Evolutionary conservation across 1,284 basidiomycete species (phyloP), one percentile per base, ranked within the genome.

Genomic region (Pseudozyma thailandica): DNA sequence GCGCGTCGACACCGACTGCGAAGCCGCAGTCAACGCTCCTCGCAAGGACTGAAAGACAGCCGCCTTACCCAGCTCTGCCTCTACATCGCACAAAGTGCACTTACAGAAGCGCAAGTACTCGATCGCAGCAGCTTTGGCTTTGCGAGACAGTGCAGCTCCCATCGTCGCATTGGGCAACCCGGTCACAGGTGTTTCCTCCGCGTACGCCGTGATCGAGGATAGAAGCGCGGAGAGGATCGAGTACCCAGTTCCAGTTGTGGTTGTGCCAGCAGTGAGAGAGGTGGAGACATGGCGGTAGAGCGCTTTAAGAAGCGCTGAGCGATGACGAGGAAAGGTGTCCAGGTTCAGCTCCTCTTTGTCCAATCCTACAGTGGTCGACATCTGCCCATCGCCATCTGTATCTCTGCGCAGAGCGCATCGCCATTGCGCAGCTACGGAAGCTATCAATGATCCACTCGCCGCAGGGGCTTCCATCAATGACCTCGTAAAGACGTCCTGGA

Each of bases 401-500:
- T n/a, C n/a, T n/a, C n/a, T n/a, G n/a, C n/a, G n/a, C 25, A 53
- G 7, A 28, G 45, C 38, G 18, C 2, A 18, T 9, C 27, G 38
- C 63, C 66, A 59, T 16, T 33, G 21, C 13, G 21, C 13, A 13
- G 49, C 25, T 2, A 59, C 15, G 15, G 44, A 16, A 6, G 41
- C 38, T 7, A 21, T 6, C 18, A 20, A 7, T 37, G 56, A 30
- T 8, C 13, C 35, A 2, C 33, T 26, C 8, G 3, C 20, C 6
- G 20, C 59, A 7, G n/a, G n/a, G n/a, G 20, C 48, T 4, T 57
- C 38, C 15, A 66, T 55, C 43, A 73, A 41, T 7, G 61, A 51
- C 4, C 4, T 33, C 0, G 78, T 79, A 16, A 60, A 78, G 13
- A 53, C 51, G 23, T 70, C 54, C 50, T 80, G 78, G 9, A 73